These are phyloP conservation scores for Colletotrichum plurivorum DNA, from an alignment of 2,329 filamentous ascomycete species.

Conservation along the genomic window DNA sequence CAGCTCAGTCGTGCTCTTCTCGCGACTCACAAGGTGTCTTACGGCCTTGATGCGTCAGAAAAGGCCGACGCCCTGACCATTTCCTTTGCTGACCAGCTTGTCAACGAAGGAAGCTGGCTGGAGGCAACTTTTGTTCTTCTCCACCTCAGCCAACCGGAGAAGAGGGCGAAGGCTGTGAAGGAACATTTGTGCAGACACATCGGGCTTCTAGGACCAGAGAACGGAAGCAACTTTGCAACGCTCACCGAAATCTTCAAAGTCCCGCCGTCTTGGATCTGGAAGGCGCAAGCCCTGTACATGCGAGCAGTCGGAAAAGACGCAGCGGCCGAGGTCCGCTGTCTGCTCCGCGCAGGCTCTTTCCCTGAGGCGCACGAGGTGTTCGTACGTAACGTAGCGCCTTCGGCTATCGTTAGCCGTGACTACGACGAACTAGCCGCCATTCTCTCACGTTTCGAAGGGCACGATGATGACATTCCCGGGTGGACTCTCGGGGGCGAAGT, in stretches of 20 bases:
- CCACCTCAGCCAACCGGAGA: conserved; percentile 75
- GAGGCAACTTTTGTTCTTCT: conserved; percentile 83
- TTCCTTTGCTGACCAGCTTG: conserved; percentile 76
- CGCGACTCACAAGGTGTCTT: conserved; percentile 64
- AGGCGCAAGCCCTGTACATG: conserved; percentile 87
- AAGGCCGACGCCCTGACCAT: conserved; percentile 77
- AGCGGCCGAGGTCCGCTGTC: conserved; percentile 80
- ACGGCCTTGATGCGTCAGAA: conserved; percentile 66
- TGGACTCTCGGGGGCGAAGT: conserved; percentile 88
- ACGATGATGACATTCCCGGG: conserved; percentile 72
- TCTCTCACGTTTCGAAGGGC: conserved; percentile 78
- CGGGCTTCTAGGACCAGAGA: conserved; percentile 72
- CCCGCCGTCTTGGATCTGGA: conserved; percentile 85
- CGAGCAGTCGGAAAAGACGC: conserved; percentile 80
- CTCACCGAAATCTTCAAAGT: conserved; percentile 78
- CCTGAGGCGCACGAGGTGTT: conserved; percentile 89
- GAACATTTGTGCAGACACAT: conserved; percentile 83
- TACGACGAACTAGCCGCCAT: conserved; percentile 78
- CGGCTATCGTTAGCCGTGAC: conserved; percentile 85
- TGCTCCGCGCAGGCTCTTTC: conserved; percentile 83
- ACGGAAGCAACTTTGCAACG: conserved; percentile 68
- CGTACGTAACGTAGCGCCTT: conserved; percentile 83
- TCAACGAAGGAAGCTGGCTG: conserved; percentile 75
- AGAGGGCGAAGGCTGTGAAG: conserved; percentile 77
- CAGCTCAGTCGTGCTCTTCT: conserved; percentile 81